Percentiles rank a stretch among this genome's conserved stretches.
Conservation (phyloP, 2,329 filamentous ascomycete genomes). For the Talaromyces sp. region DNA sequence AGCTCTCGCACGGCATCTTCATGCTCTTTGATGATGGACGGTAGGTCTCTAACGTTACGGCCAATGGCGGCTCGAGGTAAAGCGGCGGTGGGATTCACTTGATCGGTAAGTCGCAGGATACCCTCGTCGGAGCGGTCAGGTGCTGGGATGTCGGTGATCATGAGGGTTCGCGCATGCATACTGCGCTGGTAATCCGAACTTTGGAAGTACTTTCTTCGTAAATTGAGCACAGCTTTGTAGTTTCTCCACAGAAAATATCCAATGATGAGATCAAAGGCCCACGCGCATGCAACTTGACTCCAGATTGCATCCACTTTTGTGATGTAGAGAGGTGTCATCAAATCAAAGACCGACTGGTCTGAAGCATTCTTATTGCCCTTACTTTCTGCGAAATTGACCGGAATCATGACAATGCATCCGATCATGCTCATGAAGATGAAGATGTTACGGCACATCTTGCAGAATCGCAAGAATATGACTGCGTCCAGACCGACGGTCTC, state of each 20-base stretch:
- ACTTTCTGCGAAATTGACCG: constrained; percentile 69
- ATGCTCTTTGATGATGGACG: constrained; percentile 81
- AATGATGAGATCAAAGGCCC: constrained; percentile 73
- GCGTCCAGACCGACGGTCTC: constrained; percentile 89
- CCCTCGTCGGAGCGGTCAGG: constrained; percentile 82
- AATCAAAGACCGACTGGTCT: constrained; percentile 37
- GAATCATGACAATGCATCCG: constrained; percentile 77
- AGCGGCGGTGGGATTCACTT: constrained; percentile 75
- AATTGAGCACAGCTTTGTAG: constrained; percentile 70
- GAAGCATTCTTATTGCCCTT: constrained; percentile 29
- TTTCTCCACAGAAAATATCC: constrained; percentile 87
- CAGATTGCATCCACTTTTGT: constrained; percentile 52
- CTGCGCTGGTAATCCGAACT: constrained; percentile 86
- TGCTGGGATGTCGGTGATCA: constrained; percentile 80
- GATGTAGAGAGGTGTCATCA: constrained; percentile 57
- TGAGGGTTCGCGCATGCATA: constrained; percentile 70
- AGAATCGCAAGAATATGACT: constrained; percentile 84
- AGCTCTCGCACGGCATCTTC: constrained; percentile 77
- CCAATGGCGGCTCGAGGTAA: constrained; percentile 81
- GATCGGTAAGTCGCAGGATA: constrained; percentile 79
- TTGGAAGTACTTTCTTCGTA: constrained; percentile 80
- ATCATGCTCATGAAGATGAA: constrained; percentile 73
- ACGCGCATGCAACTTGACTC: constrained; percentile 62
- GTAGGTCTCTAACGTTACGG: constrained; percentile 88
- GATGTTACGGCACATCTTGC: constrained; percentile 89